A percentile compares a stretch with the other conserved stretches of the same genome.
phyloP scores from a whole-genome alignment of 164 flowering plant species.

The Vitis cinerea region DNA sequence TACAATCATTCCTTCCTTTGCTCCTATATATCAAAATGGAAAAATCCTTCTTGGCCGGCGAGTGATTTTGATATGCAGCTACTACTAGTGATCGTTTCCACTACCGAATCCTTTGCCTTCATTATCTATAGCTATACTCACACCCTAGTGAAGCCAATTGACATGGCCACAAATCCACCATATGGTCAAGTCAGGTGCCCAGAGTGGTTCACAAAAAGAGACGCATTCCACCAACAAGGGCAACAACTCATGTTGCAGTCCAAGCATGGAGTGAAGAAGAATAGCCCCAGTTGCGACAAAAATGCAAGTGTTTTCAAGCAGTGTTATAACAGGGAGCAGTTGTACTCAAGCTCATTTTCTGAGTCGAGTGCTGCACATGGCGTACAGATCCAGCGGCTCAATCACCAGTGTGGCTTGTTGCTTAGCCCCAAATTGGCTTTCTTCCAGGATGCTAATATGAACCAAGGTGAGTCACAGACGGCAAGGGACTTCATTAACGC shows the following conservation, averaged over 20 bases:
- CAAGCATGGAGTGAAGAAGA: conserved; percentile 20
- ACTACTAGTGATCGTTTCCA: too few species aligned
- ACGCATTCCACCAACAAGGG: conserved; percentile 30
- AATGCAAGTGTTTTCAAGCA: conserved; percentile 17
- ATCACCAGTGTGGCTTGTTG: conserved; percentile 25
- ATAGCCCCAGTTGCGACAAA: conserved; percentile 2
- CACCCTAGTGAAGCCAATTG: too few species aligned
- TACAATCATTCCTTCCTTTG: too few species aligned
- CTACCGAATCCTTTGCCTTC: too few species aligned
- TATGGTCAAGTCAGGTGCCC: conserved; percentile 27
- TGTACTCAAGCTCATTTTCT: conserved; percentile 24
- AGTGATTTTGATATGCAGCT: too few species aligned
- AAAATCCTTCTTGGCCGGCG: too few species aligned
- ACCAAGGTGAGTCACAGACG: neutral
- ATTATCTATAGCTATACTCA: too few species aligned
- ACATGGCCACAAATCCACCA: too few species aligned
- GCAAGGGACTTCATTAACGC: too few species aligned
- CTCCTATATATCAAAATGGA: too few species aligned
- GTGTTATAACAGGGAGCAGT: conserved; percentile 12
- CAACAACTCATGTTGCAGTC: conserved; percentile 29
- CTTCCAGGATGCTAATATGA: conserved; percentile 11
- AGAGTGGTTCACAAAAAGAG: conserved; percentile 36
- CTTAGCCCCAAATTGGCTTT: conserved; percentile 17
- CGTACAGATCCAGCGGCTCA: conserved; percentile 12
- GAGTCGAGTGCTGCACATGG: conserved; percentile 8